These are phyloP conservation scores for Phaeotremella fagi DNA, from an alignment of 768 basidiomycete genomes.

Conservation along the genomic window DNA sequence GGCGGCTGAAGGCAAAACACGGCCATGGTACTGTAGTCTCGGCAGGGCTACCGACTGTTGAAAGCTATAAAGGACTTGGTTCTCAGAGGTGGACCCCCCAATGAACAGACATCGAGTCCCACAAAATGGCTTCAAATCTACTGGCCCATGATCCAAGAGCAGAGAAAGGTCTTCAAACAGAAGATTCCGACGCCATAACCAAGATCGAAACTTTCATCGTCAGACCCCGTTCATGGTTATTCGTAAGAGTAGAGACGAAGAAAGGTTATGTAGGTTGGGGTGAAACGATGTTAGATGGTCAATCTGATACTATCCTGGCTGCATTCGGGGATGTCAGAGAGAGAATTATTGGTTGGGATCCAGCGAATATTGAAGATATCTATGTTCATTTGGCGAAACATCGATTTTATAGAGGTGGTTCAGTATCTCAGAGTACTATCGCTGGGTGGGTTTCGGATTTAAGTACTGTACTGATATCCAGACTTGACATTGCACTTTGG, in stretches of 20 bases:
- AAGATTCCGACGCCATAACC: slow-evolving; percentile 31
- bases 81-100: too few species aligned
- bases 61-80: too few species aligned
- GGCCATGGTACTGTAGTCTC: too few species aligned
- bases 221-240: slow-evolving; percentile 61
- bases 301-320: slow-evolving; percentile 67
- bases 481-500: slow-evolving; percentile 68
- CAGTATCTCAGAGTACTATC: slow-evolving; percentile 58
- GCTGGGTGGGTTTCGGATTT: slow-evolving; percentile 16
- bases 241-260: slow-evolving; percentile 61
- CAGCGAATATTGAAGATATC: slow-evolving; percentile 60
- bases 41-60: too few species aligned
- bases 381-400: slow-evolving; percentile 60
- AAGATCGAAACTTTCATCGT: slow-evolving; percentile 55
- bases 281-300: slow-evolving; percentile 64
- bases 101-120: too few species aligned
- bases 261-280: slow-evolving; percentile 66
- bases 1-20: too few species aligned
- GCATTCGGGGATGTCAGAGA: slow-evolving; percentile 57
- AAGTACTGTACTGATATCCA: background rate
- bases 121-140: too few species aligned
- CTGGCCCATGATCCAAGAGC: slow-evolving; percentile 3
- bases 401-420: slow-evolving; percentile 66
- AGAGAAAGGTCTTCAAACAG: slow-evolving; percentile 21
- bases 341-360: slow-evolving; percentile 55